A percentile compares a stretch with the other conserved stretches of the same genome.
phyloP scores from a whole-genome alignment of 129 eudicot species.

The Arctium lappa region DNA sequence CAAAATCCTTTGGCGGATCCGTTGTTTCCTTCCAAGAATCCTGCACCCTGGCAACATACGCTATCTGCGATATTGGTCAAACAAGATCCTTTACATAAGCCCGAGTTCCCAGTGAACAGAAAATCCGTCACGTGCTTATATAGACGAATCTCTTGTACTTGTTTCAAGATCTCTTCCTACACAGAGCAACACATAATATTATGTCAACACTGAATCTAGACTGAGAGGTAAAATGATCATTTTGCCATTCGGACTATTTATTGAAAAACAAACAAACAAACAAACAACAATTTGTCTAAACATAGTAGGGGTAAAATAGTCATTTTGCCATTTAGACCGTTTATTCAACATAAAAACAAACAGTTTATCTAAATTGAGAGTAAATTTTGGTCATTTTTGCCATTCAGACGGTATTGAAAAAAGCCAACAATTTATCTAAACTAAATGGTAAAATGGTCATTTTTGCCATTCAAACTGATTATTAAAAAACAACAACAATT shows the following conservation, averaged over 20 bases:
- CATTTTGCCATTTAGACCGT: not conserved
- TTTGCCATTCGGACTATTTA: not conserved
- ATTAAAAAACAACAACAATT: not conserved
- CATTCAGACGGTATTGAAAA: not conserved
- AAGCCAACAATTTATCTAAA: not conserved
- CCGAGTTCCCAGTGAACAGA: conserved; percentile 34
- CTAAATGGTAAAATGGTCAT: not conserved
- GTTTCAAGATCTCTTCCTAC: conserved; percentile 81
- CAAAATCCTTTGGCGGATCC: conserved; percentile 42
- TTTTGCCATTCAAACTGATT: not conserved
- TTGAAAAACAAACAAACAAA: not conserved
- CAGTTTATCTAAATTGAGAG: not conserved
- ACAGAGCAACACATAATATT: not conserved
- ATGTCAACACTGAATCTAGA: not conserved
- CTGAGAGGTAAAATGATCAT: not conserved
- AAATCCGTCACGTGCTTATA: conserved; percentile 48
- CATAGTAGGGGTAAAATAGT: not conserved
- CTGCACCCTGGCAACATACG: conserved; percentile 75
- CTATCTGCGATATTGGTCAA: conserved; percentile 55
- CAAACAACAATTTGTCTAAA: not conserved
- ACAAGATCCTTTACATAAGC: conserved; percentile 32
- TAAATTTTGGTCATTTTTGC: not conserved
- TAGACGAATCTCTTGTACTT: conserved; percentile 63
- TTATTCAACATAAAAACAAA: not conserved
- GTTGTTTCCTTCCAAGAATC: conserved; percentile 47